phyloP scores from a whole-genome alignment of 352 stramenopile genomes.

The Phytophthora fragariaefolia region DNA sequence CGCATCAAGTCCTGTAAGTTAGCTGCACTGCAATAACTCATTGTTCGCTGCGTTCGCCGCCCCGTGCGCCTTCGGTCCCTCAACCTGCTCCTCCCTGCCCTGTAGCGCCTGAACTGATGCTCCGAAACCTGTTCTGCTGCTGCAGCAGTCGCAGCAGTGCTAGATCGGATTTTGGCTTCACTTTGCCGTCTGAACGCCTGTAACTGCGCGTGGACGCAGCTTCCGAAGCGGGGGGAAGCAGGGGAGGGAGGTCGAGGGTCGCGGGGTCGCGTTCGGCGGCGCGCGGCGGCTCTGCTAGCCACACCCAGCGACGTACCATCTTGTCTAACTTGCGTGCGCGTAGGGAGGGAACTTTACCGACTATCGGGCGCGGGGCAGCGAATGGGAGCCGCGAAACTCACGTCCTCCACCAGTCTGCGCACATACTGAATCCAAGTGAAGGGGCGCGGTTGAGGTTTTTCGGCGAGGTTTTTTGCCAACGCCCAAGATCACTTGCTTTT shows the following conservation, averaged over 20 bases:
- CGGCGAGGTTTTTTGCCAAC: constrained; percentile 20
- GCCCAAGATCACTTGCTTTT: constrained; percentile 14
- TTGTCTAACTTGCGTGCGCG: constrained; percentile 31
- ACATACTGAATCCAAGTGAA: constrained; percentile 44
- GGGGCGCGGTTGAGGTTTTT: constrained; percentile 42
- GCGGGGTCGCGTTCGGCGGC: neutral
- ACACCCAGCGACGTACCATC: constrained; percentile 42
- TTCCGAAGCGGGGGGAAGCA: constrained; percentile 9
- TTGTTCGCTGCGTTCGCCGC: no score
- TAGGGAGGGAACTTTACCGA: constrained; percentile 48
- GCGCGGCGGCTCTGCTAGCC: neutral
- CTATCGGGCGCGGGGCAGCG: constrained; percentile 34
- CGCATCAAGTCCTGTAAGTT: constrained; percentile 19
- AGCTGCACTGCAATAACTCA: no score
- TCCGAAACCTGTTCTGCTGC: constrained; percentile 12
- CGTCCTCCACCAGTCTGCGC: constrained; percentile 53
- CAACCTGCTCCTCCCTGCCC: constrained; percentile 4
- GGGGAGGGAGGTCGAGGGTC: constrained; percentile 1
- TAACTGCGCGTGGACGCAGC: neutral
- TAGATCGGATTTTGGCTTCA: constrained; percentile 27
- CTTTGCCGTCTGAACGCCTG: constrained; percentile 3
- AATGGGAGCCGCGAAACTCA: constrained; percentile 51
- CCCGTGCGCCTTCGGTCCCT: constrained; percentile 13
- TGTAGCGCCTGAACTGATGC: constrained; percentile 2
- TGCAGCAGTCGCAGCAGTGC: constrained; percentile 7